Base-by-base conservation (phyloP, 2,329 filamentous ascomycete species). In the Phaeosphaeriaceae sp. region DNA sequence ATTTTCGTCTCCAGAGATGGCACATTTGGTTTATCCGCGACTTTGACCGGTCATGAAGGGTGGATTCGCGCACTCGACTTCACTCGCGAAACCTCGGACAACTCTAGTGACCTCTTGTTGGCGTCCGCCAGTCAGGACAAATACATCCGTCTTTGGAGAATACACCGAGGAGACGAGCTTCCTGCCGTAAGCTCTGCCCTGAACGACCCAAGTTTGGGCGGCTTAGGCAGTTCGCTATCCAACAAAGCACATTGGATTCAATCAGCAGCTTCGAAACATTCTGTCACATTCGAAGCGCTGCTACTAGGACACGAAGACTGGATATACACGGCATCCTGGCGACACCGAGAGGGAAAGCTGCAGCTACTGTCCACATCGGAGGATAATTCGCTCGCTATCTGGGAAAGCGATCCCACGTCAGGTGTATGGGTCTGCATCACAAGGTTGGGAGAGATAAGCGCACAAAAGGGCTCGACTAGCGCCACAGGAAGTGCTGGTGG, bases 121-220 rank as follows among this genome's bases (percentile, higher is more conserved):
- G 93, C 94, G 0, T 98, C 94, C 11, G 94, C 94, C 22, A 98
- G 94, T 74, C 95, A 99, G 77, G 95, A 99, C 78, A 97, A 97
- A 79, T 99, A 98, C 71, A 90, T 98, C 59, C 91, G 95, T 43
- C 85, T 99, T 35, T 99, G 95, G 95, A 88, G 94, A 58, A 81
- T 99, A 35, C 91, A 91, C 64, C 82, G 86, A 61, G 92, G 92
- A 32, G 85, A 85, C 58, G 86, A 89, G 32, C 79, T 91, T 1
- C 88, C 89, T 1, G 79, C 83, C 0, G 81, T 85, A 51, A 85
- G 84, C 42, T 81, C 79, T 7, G 82, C 84, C 1, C 82, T 86
- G 5, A 79, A 82, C 11, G 88, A 91, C 60, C 84, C 87, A 10
- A 49, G 85, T 21, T 69, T 84, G 5, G 88, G 86, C 15, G 84